Evolutionary conservation across 2,329 filamentous ascomycete species (phyloP).

Genomic region (Leptographium procerum): DNA sequence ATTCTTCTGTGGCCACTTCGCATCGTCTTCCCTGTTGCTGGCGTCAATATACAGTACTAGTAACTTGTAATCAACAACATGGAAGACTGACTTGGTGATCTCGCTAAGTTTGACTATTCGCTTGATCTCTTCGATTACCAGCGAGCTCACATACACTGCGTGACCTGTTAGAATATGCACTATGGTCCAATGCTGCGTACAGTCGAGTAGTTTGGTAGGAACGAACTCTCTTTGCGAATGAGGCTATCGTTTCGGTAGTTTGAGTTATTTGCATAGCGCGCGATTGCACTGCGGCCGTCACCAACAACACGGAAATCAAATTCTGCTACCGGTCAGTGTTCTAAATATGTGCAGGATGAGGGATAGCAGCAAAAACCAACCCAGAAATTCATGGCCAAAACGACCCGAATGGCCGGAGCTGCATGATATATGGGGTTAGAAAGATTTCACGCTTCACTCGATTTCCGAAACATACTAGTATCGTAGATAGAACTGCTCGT

Average conservation of each 20-base stretch:
- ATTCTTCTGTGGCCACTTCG: constrained; percentile 98
- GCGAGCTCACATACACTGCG: constrained; percentile 86
- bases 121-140: constrained; percentile 88
- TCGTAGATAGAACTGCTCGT: constrained; percentile 85
- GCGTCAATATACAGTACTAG: not conserved
- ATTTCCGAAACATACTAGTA: constrained; percentile 68
- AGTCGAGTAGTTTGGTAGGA: not conserved
- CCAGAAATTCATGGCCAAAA: constrained; percentile 96
- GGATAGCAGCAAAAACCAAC: constrained; percentile 34
- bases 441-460: not conserved
- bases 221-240: constrained; percentile 96
- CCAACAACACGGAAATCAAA: constrained; percentile 92
- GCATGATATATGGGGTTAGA: constrained; percentile 1
- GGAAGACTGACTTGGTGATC: constrained; percentile 69
- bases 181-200: not conserved
- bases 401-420: constrained; percentile 96
- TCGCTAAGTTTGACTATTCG: constrained; percentile 95
- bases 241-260: constrained; percentile 98
- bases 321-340: constrained; percentile 42
- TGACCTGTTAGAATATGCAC: not conserved
- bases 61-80: not conserved
- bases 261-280: constrained; percentile 97
- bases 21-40: constrained; percentile 84
- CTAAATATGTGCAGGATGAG: constrained; percentile 10
- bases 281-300: constrained; percentile 85